These are phyloP conservation scores for Mucor plumbeus DNA, from an alignment of 371 early-diverging fungal genomes.

Conservation along the genomic window DNA sequence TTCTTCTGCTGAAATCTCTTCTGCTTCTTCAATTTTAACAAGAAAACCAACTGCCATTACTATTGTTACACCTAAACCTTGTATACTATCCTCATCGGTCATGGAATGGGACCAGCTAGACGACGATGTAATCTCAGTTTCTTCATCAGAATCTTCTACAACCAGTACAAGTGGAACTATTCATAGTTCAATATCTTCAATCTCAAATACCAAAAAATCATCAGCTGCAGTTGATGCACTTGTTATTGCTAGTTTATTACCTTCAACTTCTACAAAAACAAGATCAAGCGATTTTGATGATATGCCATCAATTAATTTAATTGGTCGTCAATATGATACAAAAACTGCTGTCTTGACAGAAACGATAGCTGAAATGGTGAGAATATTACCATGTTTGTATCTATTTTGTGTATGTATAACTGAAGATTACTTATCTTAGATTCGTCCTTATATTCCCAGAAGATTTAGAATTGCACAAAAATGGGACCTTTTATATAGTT, in stretches of 20 bases:
- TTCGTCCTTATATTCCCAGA: constrained; percentile 63
- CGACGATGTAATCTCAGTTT: constrained; percentile 25
- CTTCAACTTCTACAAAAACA: constrained; percentile 11
- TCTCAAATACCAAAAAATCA: background rate
- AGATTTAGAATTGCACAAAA: constrained; percentile 65
- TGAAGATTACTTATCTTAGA: constrained; percentile 18
- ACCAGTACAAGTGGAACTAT: constrained; percentile 14
- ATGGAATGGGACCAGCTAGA: constrained; percentile 23
- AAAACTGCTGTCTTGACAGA: constrained; percentile 53
- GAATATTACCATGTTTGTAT: background rate
- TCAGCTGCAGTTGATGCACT: constrained; percentile 32
- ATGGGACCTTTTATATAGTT: constrained; percentile 85
- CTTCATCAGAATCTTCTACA: constrained; percentile 13
- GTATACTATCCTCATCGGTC: constrained; percentile 12
- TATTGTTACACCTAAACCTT: constrained; percentile 15
- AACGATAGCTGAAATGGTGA: constrained; percentile 55
- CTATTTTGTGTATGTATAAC: background rate
- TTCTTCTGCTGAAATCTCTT: background rate
- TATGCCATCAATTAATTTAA: constrained; percentile 48
- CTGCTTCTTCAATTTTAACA: background rate
- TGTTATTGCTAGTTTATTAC: constrained; percentile 24
- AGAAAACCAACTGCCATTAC: constrained; percentile 23
- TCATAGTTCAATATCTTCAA: constrained; percentile 10
- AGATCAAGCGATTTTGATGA: constrained; percentile 21
- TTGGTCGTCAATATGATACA: constrained; percentile 46